phyloP scores from a whole-genome alignment of 306 rosid species.

The Phaseolus lunatus region DNA sequence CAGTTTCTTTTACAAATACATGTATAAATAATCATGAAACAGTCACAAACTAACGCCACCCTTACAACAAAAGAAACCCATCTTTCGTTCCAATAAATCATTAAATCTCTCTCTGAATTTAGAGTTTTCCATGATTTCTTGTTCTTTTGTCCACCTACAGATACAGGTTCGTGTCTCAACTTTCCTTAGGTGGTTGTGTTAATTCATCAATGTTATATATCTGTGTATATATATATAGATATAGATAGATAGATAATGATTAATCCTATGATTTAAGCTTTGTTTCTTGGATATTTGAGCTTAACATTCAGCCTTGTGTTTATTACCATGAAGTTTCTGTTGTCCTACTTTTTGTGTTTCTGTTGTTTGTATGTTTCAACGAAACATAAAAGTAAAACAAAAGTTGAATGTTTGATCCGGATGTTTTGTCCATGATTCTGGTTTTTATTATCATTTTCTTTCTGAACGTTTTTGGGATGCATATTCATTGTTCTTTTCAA shows the following conservation, averaged over 20 bases:
- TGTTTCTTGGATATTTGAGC: slow-evolving; percentile 18
- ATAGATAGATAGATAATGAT: not conserved
- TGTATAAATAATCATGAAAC: slow-evolving; percentile 22
- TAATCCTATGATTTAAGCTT: not conserved
- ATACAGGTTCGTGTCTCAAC: slow-evolving; percentile 46
- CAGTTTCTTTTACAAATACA: not conserved
- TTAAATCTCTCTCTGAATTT: slow-evolving; percentile 41
- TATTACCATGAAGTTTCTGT: slow-evolving; percentile 11
- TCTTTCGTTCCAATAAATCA: not conserved
- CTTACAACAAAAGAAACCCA: slow-evolving; percentile 17
- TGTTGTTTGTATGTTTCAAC: not conserved
- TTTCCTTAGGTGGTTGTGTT: not conserved
- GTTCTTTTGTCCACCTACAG: slow-evolving; percentile 34
- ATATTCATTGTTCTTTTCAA: not conserved
- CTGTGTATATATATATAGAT: not conserved
- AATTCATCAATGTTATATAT: slow-evolving; percentile 3
- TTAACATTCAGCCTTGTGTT: not conserved
- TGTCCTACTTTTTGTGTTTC: not conserved
- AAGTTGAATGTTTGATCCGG: slow-evolving; percentile 45
- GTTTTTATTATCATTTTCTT: slow-evolving; percentile 6
- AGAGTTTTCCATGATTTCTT: slow-evolving; percentile 13
- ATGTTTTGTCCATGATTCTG: slow-evolving; percentile 30
- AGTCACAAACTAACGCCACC: slow-evolving; percentile 3
- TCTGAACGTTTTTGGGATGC: not conserved
- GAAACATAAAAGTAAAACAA: not conserved